Base-by-base conservation (phyloP, 2,329 filamentous ascomycete species). In the Apiospora arundinis region DNA sequence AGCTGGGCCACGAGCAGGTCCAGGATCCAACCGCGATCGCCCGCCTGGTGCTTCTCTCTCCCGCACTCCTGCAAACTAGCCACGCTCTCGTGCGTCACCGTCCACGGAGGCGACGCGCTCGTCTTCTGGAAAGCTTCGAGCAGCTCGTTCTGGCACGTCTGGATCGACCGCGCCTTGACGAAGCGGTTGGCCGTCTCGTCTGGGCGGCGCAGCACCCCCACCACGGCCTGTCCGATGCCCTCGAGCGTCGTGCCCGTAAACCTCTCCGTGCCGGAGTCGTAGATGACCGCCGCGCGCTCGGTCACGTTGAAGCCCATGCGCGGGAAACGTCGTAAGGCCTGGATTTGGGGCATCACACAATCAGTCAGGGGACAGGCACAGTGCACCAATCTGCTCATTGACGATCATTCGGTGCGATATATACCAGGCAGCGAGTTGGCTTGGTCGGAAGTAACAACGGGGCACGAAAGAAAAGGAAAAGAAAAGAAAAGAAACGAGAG, bases 1-100 rank as follows among this genome's bases (percentile, higher is more conserved):
- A 81, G 75, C 70, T 80, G 78, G 44, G 74, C 78, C 1, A 80
- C 76, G 21, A 76, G 69, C 23, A 81, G 71, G 28, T 81, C 78
- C 44, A 80, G 72, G 4, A 73, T 25, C 79, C 78, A 81, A 12
- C 73, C 75, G 0, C 67, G 52, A 23, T 40, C 21, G 5, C 78
- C 78, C 9, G 66, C 68, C 4, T 71, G 66, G 48, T 74, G 73
- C 73, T 77, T 80, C 63, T 60, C 67, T 12, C 76, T 73, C 46
- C 70, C 76, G n/a, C 72, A 72, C 63, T 74, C 74, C 21, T 75
- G 73, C 2, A 74, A 5, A 11, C 76, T 72, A n/a, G 73, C 71
- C 9, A 72, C 45, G 5, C 63, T 76, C 44, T 70, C 70, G 42
- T 48, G 72, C 68, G 71, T 67, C 18, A 79, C 72, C 42, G 72